These are phyloP conservation scores for Gossypium rotundifolium DNA, from an alignment of 345 rosid genomes.

Conservation along the genomic window DNA sequence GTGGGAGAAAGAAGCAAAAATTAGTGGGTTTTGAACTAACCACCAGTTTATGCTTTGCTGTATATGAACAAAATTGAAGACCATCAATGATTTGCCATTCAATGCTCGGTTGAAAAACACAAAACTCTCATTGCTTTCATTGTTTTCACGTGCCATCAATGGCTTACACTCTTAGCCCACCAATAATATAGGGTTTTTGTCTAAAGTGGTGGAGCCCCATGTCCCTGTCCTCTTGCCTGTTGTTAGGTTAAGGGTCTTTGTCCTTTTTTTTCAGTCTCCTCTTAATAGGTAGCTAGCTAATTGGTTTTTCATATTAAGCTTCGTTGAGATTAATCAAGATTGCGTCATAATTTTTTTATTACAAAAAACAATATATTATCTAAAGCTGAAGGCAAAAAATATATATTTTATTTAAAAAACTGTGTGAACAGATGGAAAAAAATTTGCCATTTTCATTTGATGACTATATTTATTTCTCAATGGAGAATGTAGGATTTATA, in stretches of 20 bases:
- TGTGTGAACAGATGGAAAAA: too few species aligned
- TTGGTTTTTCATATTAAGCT: background rate
- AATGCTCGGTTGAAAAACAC: conserved; percentile 4
- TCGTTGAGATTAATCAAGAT: background rate
- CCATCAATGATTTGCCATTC: background rate
- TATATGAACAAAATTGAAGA: background rate
- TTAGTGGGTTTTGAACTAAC: conserved; percentile 4
- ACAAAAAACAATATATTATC: too few species aligned
- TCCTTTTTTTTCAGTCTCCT: background rate
- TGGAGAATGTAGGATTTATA: background rate
- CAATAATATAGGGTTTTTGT: background rate
- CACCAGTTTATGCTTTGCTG: background rate
- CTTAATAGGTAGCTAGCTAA: background rate
- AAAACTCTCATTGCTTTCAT: background rate
- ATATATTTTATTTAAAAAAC: too few species aligned
- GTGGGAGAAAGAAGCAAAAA: background rate
- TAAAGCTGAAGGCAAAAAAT: too few species aligned
- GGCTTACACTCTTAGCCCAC: background rate
- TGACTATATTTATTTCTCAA: background rate
- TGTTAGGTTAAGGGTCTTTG: conserved; percentile 6
- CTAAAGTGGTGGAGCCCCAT: conserved; percentile 15
- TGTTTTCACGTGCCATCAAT: background rate
- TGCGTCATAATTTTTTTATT: background rate
- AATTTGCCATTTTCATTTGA: too few species aligned
- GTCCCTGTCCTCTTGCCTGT: background rate